Evolutionary conservation across 495 filamentous ascomycete genomes (phyloP), one percentile per base, ranked within the genome.

Genomic region (Mytilinidion resinicola): DNA sequence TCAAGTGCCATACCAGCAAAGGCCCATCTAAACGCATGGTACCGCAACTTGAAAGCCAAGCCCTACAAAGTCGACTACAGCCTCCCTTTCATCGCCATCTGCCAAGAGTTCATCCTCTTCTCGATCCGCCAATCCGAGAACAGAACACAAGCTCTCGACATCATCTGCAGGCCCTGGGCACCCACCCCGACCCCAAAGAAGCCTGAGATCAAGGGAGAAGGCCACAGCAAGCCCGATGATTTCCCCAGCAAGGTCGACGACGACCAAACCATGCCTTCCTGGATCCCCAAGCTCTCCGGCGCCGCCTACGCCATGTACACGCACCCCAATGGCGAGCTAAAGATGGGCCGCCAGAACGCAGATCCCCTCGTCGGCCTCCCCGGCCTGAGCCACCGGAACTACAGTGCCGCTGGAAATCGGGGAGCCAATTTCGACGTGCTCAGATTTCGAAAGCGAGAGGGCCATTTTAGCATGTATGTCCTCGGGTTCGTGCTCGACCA

Each of bases 331-430:
- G 25, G 25, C 25, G 25, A 56, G 46, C n/a, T n/a, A 4, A 19
- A 25, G 6, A 47, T 64, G 51, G 62, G 64, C 0, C 63, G 73
- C 2, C 61, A 57, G 42, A 73, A 73, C 39, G 73, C 72, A 1
- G 72, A 76, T 53, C 42, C 67, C 2, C 59, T 74, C 1, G 72
- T 73, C 5, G 72, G 72, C 1, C 21, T 64, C 1, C 69, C 71
- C 0, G 43, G 57, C 4, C 10, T n/a, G 9, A 25, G 21, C 8
- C 57, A 64, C 9, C 25, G 59, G 10, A 68, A 63, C 20, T 72
- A 72, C 64, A 65, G 46, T 49, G 72, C 72, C 1, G 66, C 67
- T 1, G 53, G 55, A 3, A 30, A 30, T 6, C 25, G 25, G 25
- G 57, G 30, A 9, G 52, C 69, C 11, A 43, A 60, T 15, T 1